Percentiles rank a stretch among this genome's conserved stretches.
phyloP scores from a whole-genome alignment of 805 yeast genomes.

The Nakazawaea laoshanensis region DNA sequence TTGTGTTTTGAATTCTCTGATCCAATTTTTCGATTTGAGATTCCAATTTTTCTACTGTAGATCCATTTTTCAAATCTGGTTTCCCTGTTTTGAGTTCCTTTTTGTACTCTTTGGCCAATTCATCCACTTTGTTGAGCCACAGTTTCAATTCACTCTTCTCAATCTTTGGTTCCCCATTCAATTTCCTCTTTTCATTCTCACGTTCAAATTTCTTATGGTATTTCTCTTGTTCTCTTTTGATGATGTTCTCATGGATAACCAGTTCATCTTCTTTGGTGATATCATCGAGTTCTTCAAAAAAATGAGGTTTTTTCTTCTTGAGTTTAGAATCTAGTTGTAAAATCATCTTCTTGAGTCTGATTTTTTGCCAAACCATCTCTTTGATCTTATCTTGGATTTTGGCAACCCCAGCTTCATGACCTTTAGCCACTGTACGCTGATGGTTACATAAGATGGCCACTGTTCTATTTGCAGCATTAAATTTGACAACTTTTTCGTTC shows the following conservation, averaged over 20 bases:
- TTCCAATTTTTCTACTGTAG: conserved; percentile 59
- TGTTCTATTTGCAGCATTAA: conserved; percentile 91
- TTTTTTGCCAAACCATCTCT: conserved; percentile 81
- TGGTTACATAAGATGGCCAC: conserved; percentile 96
- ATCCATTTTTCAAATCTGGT: conserved; percentile 44
- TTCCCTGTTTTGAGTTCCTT: conserved; percentile 52
- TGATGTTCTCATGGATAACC: conserved; percentile 46
- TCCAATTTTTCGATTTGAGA: conserved; percentile 66
- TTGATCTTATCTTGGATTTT: conserved; percentile 69
- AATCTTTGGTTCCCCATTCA: conserved; percentile 45
- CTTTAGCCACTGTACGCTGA: conserved; percentile 85
- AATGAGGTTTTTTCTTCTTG: conserved; percentile 42
- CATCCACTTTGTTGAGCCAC: conserved; percentile 48
- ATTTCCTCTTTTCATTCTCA: conserved; percentile 67
- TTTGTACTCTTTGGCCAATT: conserved; percentile 38
- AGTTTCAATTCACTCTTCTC: conserved; percentile 51
- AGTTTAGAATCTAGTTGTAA: conserved; percentile 49
- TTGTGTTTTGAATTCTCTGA: conserved; percentile 57
- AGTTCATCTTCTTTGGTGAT: conserved; percentile 57
- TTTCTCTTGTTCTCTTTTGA: conserved; percentile 61
- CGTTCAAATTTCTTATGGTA: conserved; percentile 55
- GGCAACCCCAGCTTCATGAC: conserved; percentile 73
- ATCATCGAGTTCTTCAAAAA: conserved; percentile 62
- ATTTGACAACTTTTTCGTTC: conserved; percentile 77
- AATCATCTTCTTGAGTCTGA: conserved; percentile 64